A percentile compares a stretch with the other conserved stretches of the same genome.
Conservation (phyloP, 129 eudicot species). For the Erigeron canadensis region DNA sequence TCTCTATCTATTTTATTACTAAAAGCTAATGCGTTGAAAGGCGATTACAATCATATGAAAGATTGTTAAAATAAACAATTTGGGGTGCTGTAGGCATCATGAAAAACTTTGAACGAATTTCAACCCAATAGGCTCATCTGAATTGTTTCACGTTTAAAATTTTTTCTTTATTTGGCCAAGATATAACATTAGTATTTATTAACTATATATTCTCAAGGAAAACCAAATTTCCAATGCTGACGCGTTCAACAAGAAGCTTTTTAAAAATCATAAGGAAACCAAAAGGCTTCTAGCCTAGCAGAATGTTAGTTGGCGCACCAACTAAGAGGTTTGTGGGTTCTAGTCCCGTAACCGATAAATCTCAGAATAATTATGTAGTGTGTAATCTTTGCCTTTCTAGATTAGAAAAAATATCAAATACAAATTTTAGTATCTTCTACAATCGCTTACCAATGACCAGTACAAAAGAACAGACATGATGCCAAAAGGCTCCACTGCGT, state of each 20-base stretch:
- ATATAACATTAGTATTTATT: not conserved
- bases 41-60: not conserved
- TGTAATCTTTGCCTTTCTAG: too few relatives aligned
- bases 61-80: not conserved
- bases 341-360: too few relatives aligned
- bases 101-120: not conserved
- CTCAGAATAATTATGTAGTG: too few relatives aligned
- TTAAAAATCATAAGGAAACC: not conserved
- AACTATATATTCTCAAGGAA: not conserved
- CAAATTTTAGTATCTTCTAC: not conserved
- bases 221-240: not conserved
- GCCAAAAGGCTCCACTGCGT: constrained; percentile 91
- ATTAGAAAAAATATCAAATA: not conserved
- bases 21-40: not conserved
- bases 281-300: too few relatives aligned
- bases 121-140: constrained; percentile 1
- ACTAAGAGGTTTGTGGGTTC: too few relatives aligned
- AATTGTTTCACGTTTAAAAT: not conserved
- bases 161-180: not conserved
- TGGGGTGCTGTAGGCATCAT: too few relatives aligned
- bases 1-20: not conserved
- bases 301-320: too few relatives aligned
- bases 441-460: constrained; percentile 82
- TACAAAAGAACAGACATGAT: constrained; percentile 75
- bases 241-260: not conserved